Evolutionary conservation across 495 filamentous ascomycete species (phyloP).

Genomic region (Penicillium malachiteum): DNA sequence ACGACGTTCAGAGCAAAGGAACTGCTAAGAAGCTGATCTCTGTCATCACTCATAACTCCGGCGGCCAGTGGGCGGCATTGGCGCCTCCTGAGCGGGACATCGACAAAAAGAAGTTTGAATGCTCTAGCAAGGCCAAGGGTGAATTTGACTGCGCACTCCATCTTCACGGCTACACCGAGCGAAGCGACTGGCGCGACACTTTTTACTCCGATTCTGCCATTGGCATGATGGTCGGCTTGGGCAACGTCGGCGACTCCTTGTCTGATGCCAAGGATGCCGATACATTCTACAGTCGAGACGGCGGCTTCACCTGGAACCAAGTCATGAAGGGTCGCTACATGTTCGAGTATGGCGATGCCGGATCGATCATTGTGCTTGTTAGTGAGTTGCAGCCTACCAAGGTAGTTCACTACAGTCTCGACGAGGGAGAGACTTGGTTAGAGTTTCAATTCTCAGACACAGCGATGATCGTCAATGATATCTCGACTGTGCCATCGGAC

Average conservation of each 20-base stretch:
- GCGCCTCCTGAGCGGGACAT: slow-evolving; percentile 65
- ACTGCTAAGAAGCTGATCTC: slow-evolving; percentile 78
- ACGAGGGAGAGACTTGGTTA: slow-evolving; percentile 76
- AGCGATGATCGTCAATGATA: slow-evolving; percentile 67
- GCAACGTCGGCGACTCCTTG: slow-evolving; percentile 78
- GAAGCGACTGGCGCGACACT: slow-evolving; percentile 71
- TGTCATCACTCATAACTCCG: slow-evolving; percentile 94
- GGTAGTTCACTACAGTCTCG: slow-evolving; percentile 69
- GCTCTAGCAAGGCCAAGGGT: slow-evolving; percentile 49
- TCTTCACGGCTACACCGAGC: slow-evolving; percentile 92
- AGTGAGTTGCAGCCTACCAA: slow-evolving; percentile 62
- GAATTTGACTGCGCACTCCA: slow-evolving; percentile 77
- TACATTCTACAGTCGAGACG: slow-evolving; percentile 87
- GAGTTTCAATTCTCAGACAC: slow-evolving; percentile 69
- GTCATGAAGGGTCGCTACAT: slow-evolving; percentile 82
- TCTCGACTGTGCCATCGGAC: slow-evolving; percentile 87
- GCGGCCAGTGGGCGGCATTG: slow-evolving; percentile 76
- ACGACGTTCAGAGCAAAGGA: slow-evolving; percentile 57
- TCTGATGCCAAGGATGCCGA: slow-evolving; percentile 58
- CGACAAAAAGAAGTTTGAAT: slow-evolving; percentile 67
- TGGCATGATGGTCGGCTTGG: slow-evolving; percentile 85
- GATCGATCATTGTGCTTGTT: slow-evolving; percentile 85
- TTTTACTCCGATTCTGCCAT: slow-evolving; percentile 87
- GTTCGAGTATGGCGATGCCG: slow-evolving; percentile 95
- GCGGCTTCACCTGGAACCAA: slow-evolving; percentile 81